A percentile compares a stretch with the other conserved stretches of the same genome.
Conservation (phyloP, 2,329 filamentous ascomycete species). For the Neoscytalidium dimidiatum region DNA sequence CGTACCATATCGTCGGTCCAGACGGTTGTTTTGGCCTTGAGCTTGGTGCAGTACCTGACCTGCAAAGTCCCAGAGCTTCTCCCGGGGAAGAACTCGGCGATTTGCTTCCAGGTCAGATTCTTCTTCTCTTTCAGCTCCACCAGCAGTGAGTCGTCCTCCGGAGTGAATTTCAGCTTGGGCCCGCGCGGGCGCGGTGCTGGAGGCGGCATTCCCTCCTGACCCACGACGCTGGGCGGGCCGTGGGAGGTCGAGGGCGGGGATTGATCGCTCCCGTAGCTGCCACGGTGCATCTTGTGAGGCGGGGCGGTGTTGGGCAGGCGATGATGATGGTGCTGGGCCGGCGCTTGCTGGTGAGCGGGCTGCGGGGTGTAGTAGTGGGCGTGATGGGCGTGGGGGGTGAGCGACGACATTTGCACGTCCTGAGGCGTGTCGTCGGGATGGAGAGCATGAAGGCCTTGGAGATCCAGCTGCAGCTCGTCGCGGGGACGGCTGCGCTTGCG, state of each 20-base stretch:
- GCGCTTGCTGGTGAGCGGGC: constrained; percentile 21
- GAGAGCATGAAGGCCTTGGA: constrained; percentile 43
- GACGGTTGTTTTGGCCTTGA: constrained; percentile 89
- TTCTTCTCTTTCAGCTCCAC: constrained; percentile 94
- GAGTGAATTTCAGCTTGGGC: constrained; percentile 91
- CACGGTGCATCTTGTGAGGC: constrained; percentile 65
- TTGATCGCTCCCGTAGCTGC: constrained; percentile 52
- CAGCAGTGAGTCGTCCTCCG: constrained; percentile 84
- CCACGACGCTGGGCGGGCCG: constrained; percentile 81
- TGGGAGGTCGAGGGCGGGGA: constrained; percentile 43
- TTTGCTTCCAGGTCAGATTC: constrained; percentile 95
- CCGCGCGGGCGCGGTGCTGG: constrained; percentile 80
- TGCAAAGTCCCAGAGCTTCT: constrained; percentile 87
- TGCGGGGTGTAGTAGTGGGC: constrained; percentile 30
- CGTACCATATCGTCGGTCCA: constrained; percentile 94
- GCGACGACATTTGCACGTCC: constrained; percentile 39
- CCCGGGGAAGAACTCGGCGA: constrained; percentile 92
- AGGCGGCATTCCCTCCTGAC: constrained; percentile 81
- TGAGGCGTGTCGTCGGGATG: constrained; percentile 40
- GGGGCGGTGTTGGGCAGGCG: constrained; percentile 73
- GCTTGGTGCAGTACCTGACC: constrained; percentile 91
- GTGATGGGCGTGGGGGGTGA: constrained; percentile 35
- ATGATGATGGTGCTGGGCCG: constrained; percentile 71
- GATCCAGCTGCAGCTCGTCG: constrained; percentile 39
- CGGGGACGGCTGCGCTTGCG: constrained; percentile 47